phyloP scores from a whole-genome alignment of 176 grass and related monocot genomes.

The Rhynchospora tenuis region DNA sequence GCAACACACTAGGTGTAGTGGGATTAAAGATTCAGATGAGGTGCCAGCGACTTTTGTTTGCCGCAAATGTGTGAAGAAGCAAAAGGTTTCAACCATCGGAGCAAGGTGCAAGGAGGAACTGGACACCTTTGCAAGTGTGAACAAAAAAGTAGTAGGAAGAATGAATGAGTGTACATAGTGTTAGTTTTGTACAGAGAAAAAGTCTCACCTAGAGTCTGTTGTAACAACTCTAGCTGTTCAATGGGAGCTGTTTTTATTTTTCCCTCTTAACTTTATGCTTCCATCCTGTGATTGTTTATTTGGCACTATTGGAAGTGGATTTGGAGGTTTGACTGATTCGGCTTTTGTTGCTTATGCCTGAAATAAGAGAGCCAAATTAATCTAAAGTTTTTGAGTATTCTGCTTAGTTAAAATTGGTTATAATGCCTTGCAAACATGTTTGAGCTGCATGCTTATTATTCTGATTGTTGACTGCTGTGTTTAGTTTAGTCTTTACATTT shows the following conservation, averaged over 20 bases:
- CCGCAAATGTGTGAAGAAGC: conserved; percentile 38
- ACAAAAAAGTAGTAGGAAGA: conserved; percentile 42
- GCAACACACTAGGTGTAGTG: conserved; percentile 92
- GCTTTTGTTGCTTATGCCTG: conserved; percentile 19
- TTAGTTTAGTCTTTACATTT: not conserved
- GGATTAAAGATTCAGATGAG: conserved; percentile 76
- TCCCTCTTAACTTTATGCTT: conserved; percentile 20
- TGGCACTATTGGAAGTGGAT: conserved; percentile 3
- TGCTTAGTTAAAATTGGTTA: not conserved
- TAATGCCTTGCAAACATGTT: not conserved
- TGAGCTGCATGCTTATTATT: not conserved
- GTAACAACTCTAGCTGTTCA: conserved; percentile 16
- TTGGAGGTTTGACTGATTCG: conserved; percentile 5
- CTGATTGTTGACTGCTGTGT: not conserved
- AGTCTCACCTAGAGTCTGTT: conserved; percentile 19
- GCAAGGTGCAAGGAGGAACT: conserved; percentile 75
- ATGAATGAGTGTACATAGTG: conserved; percentile 77
- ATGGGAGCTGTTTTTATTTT: conserved; percentile 11
- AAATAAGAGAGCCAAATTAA: conserved; percentile 25
- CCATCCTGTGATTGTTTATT: conserved; percentile 13
- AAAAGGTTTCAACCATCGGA: conserved; percentile 27
- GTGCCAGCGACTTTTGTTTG: conserved; percentile 78
- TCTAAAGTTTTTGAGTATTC: not conserved
- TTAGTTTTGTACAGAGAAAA: conserved; percentile 24
- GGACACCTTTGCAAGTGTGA: conserved; percentile 31